A percentile compares a stretch with the other conserved stretches of the same genome.
Conservation (phyloP, 805 yeast genomes). For the Myxozyma monticola region DNA sequence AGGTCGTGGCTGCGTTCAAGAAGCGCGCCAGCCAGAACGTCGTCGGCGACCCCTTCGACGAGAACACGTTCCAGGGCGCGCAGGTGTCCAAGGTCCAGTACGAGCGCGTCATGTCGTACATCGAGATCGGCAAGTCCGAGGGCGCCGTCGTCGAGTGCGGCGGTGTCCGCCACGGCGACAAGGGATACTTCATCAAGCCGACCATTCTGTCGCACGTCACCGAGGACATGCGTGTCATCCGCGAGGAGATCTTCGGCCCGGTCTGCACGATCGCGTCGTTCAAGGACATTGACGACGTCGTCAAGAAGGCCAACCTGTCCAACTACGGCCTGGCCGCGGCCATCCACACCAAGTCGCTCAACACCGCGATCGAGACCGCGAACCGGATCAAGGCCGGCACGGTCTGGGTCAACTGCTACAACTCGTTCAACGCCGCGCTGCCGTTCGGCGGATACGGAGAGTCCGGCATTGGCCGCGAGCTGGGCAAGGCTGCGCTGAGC, state of each 20-base stretch:
- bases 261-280: constrained; percentile 83
- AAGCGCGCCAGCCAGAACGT: constrained; percentile 51
- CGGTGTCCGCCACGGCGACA: constrained; percentile 72
- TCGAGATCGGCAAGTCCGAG: constrained; percentile 73
- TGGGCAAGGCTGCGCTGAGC: constrained; percentile 70
- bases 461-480: constrained; percentile 80
- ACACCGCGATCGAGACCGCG: constrained; percentile 74
- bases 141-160: constrained; percentile 84
- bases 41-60: constrained; percentile 83
- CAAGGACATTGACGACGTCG: constrained; percentile 76
- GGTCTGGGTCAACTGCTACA: constrained; percentile 87
- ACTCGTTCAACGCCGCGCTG: constrained; percentile 64
- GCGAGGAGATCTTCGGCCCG: constrained; percentile 94
- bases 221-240: constrained; percentile 70
- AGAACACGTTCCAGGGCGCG: constrained; percentile 83
- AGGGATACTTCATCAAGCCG: constrained; percentile 56
- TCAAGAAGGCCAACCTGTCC: constrained; percentile 74
- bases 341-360: constrained; percentile 73
- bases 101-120: constrained; percentile 72
- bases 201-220: constrained; percentile 82
- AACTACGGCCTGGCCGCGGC: constrained; percentile 90
- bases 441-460: constrained; percentile 82
- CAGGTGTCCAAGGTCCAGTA: constrained; percentile 82
- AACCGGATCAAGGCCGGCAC: constrained; percentile 81
- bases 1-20: constrained; percentile 62